Evolutionary conservation across 164 flowering plant species (phyloP).

Genomic region (Umbellularia californica): DNA sequence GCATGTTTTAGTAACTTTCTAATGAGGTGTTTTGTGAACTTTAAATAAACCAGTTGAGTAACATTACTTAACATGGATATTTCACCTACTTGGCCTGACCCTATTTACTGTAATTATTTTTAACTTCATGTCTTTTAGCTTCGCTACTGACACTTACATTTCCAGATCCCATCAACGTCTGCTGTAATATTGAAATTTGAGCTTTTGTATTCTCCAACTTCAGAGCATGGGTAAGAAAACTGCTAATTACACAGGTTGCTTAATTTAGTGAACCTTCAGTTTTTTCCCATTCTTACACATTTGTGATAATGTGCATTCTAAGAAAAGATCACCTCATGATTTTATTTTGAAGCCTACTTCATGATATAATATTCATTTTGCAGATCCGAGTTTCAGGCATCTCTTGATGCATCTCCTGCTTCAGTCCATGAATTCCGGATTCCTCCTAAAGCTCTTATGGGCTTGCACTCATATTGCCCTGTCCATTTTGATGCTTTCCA

Average conservation of each 20-base stretch:
- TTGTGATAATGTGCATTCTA: not conserved
- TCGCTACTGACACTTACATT: conserved; percentile 17
- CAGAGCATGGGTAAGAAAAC: conserved; percentile 55
- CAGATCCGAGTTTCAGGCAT: conserved; percentile 57
- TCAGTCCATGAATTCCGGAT: conserved; percentile 90
- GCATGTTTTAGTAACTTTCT: conserved; percentile 1
- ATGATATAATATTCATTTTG: conserved; percentile 8
- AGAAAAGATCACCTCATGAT: not conserved
- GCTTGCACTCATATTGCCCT: conserved; percentile 95
- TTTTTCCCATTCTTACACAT: not conserved
- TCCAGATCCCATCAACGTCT: conserved; percentile 62
- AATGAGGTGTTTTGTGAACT: not conserved
- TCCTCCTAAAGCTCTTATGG: conserved; percentile 93
- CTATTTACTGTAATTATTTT: not conserved
- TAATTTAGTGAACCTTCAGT: not conserved
- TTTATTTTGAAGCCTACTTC: not conserved
- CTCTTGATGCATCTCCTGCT: conserved; percentile 55
- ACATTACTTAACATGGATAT: not conserved
- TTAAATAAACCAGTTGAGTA: not conserved
- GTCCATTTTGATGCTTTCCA: conserved; percentile 90
- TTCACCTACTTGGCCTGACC: not conserved
- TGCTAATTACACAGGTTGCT: not conserved
- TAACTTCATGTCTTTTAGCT: conserved; percentile 5
- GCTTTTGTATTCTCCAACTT: conserved; percentile 75
- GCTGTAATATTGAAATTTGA: conserved; percentile 88